Evolutionary conservation across 441 rosid genomes (phyloP).

Genomic region (Macaranga tanarius): DNA sequence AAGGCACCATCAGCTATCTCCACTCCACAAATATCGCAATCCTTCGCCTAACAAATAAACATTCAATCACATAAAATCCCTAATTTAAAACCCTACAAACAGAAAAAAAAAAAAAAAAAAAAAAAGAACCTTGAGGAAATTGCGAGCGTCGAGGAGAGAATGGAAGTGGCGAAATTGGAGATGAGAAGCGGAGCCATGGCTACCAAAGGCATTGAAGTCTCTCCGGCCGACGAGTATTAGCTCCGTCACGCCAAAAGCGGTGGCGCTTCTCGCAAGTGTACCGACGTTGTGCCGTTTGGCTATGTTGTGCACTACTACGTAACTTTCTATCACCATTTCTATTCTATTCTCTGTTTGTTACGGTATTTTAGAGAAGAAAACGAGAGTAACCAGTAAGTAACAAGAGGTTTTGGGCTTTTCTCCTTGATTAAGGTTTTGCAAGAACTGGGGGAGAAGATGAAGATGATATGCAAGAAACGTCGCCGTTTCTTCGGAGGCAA

Average conservation of each 20-base stretch:
- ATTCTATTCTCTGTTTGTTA: background rate
- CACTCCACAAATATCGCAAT: conserved; percentile 93
- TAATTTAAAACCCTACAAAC: background rate
- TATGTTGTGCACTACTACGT: conserved; percentile 87
- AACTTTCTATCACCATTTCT: conserved; percentile 67
- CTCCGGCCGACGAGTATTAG: conserved; percentile 84
- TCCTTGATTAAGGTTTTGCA: too few species aligned
- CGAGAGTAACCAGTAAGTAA: too few species aligned
- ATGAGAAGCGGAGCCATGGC: conserved; percentile 94
- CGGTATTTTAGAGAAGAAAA: too few species aligned
- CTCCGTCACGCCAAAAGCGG: conserved; percentile 89
- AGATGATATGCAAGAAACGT: too few species aligned
- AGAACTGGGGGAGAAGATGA: too few species aligned
- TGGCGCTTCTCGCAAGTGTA: conserved; percentile 84
- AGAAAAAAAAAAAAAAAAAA: background rate
- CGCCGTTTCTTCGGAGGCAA: too few species aligned
- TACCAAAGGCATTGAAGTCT: conserved; percentile 91
- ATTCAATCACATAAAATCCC: conserved; percentile 6
- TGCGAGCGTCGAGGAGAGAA: conserved; percentile 68
- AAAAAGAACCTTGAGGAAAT: conserved; percentile 57
- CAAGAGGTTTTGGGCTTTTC: too few species aligned
- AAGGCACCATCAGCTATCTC: conserved; percentile 80
- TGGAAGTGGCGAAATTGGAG: conserved; percentile 81
- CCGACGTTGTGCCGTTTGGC: conserved; percentile 97
- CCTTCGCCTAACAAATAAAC: conserved; percentile 44